Percentiles rank a stretch among this genome's conserved stretches.
Conservation (phyloP, 176 grass and related monocot species). For the Oryza coarctata region DNA sequence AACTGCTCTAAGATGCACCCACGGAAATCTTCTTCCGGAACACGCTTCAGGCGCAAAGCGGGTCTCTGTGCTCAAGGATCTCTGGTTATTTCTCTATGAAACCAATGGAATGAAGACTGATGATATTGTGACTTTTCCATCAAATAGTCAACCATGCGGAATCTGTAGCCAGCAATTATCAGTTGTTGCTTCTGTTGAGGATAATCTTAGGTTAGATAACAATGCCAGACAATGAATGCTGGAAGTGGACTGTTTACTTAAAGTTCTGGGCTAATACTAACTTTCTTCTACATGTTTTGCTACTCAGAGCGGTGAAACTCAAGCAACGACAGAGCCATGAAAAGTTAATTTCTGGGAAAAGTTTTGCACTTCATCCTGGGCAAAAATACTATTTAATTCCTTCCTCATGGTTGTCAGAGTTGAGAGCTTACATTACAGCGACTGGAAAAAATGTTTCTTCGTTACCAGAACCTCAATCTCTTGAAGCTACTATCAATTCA, state of each 20-base stretch:
- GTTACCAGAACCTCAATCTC: slow-evolving; percentile 62
- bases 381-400: slow-evolving; percentile 86
- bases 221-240: background rate
- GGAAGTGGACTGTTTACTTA: slow-evolving; percentile 24
- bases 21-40: slow-evolving; percentile 88
- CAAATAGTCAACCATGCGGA: slow-evolving; percentile 71
- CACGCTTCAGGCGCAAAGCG: slow-evolving; percentile 83
- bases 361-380: slow-evolving; percentile 53
- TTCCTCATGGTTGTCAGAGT: slow-evolving; percentile 83
- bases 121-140: slow-evolving; percentile 58
- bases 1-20: slow-evolving; percentile 67
- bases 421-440: slow-evolving; percentile 86
- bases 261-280: slow-evolving; percentile 25
- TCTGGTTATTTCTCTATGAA: slow-evolving; percentile 93
- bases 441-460: slow-evolving; percentile 91
- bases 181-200: slow-evolving; percentile 85
- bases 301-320: slow-evolving; percentile 72
- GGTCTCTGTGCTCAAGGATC: slow-evolving; percentile 63
- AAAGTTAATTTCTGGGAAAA: slow-evolving; percentile 80
- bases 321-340: slow-evolving; percentile 88
- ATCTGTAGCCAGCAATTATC: slow-evolving; percentile 70
- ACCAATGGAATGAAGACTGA: slow-evolving; percentile 41
- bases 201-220: slow-evolving; percentile 71
- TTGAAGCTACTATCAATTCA: slow-evolving; percentile 65
- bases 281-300: slow-evolving; percentile 28